Evolutionary conservation across 306 rosid genomes (phyloP), one percentile per base, ranked within the genome.

Genomic region (Neltuma alba): DNA sequence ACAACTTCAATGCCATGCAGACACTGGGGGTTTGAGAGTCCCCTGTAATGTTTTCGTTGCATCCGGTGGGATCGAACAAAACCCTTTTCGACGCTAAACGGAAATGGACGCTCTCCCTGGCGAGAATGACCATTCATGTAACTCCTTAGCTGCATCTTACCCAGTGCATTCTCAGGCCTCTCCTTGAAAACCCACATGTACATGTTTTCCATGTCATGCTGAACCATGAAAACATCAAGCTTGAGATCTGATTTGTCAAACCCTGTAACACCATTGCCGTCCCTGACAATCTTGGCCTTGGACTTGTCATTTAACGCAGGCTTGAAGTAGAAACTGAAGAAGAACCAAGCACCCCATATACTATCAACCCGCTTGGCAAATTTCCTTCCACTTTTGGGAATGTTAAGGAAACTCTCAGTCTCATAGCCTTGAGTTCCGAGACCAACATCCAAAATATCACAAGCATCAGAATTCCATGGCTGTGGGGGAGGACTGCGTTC

Each of bases 141-240:
- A 74, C 89, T 86, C 80, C 89, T 86, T 65, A 86, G 86, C 84
- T 86, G 89, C 89, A 86, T 86, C 82, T 86, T 86, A 45, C 89
- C 89, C 23, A 86, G 33, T 1, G 89, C 86, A 79, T 86, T 86
- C 55, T 86, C 89, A 3, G 89, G 89, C 82, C 84, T 85, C 55
- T 85, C 89, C 86, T 85, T 85, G 80, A 85, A 85, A 72, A 85
- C 89, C 89, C 89, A 85, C 89, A 85, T 85, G 47, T 85, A 85
- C 89, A 85, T 82, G 80, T 85, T 85, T 80, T 85, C 89, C 89
- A 85, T 85, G 58, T 85, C 89, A 33, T 85, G 89, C 62, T 85
- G 89, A 38, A 85, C 89, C 79, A 85, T 60, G 66, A 85, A 85
- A 54, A 85, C 82, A 79, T 85, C 89, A 1, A 85, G 83, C 82